These are phyloP conservation scores for Trypanosoma vivax DNA, from an alignment of 208 protist genomes.

Conservation along the genomic window DNA sequence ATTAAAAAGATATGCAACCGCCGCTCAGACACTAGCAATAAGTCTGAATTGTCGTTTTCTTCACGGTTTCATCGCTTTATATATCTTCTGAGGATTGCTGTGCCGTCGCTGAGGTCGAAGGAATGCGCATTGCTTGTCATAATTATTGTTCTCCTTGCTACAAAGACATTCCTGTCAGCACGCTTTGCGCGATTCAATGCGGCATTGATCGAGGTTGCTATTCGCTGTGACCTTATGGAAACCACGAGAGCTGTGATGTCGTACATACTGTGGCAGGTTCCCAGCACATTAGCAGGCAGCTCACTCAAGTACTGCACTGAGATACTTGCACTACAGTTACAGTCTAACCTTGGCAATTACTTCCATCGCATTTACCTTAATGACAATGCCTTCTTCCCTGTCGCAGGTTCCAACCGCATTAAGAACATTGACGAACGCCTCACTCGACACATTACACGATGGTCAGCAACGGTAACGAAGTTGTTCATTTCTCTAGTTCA, in stretches of 20 bases:
- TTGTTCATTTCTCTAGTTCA: conserved; percentile 43
- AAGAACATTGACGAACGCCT: conserved; percentile 60
- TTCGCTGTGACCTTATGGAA: conserved; percentile 26
- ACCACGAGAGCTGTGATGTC: conserved; percentile 20
- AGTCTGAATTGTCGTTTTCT: neutral
- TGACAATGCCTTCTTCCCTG: conserved; percentile 53
- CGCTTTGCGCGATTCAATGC: conserved; percentile 28
- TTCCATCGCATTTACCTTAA: conserved; percentile 56
- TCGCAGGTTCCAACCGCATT: conserved; percentile 41
- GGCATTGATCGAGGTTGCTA: conserved; percentile 19
- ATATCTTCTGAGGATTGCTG: conserved; percentile 42
- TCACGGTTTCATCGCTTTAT: neutral
- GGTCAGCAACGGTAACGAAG: conserved; percentile 21
- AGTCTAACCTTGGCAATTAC: conserved; percentile 52
- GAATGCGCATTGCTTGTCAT: conserved; percentile 31
- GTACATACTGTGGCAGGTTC: conserved; percentile 36
- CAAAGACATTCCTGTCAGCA: conserved; percentile 37
- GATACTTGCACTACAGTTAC: conserved; percentile 48
- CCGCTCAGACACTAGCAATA: neutral
- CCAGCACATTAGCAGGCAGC: conserved; percentile 42
- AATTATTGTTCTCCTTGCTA: conserved; percentile 32
- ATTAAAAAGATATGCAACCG: neutral
- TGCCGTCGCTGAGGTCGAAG: conserved; percentile 28
- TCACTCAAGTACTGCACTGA: conserved; percentile 46
- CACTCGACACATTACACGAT: conserved; percentile 51